Conservation (phyloP, 441 rosid genomes). For the Monsonia emarginata region DNA sequence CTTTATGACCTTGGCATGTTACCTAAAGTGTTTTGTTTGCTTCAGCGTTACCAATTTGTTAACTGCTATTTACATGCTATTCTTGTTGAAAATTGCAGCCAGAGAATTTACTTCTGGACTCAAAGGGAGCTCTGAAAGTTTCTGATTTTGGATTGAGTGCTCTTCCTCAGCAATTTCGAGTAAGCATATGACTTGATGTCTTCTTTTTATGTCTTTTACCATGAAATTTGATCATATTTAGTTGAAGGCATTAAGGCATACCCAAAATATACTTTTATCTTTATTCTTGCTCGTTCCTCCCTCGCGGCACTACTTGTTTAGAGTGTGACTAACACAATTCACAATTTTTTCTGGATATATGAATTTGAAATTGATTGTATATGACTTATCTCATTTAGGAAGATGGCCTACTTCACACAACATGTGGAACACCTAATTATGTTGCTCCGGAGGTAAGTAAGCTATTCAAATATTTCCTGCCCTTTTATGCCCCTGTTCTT, state of each 20-base stretch:
- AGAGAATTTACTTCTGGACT: constrained; percentile 85
- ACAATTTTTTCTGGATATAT: not conserved
- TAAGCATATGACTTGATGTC: constrained; percentile 31
- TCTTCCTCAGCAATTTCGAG: constrained; percentile 94
- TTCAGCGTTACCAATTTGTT: constrained; percentile 1
- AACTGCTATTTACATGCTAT: constrained; percentile 3
- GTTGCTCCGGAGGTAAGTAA: constrained; percentile 93
- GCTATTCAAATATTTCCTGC: constrained; percentile 7
- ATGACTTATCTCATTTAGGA: constrained; percentile 41
- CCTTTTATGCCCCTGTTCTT: constrained; percentile 10
- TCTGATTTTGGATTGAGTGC: constrained; percentile 98
- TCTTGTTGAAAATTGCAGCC: constrained; percentile 47
- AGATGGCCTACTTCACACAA: constrained; percentile 94
- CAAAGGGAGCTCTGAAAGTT: constrained; percentile 67
- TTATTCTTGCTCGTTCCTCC: not conserved
- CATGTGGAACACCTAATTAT: constrained; percentile 98
- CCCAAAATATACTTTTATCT: not conserved
- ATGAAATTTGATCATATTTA: not conserved
- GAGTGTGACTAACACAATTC: not conserved
- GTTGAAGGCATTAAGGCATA: not conserved
- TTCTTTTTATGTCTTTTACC: not conserved
- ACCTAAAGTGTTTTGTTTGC: not conserved
- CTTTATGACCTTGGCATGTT: not conserved
- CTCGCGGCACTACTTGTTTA: not conserved
- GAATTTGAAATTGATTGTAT: constrained; percentile 14